phyloP scores from a whole-genome alignment of 1,139 yeast genomes.

The Scheffersomyces quercinus region DNA sequence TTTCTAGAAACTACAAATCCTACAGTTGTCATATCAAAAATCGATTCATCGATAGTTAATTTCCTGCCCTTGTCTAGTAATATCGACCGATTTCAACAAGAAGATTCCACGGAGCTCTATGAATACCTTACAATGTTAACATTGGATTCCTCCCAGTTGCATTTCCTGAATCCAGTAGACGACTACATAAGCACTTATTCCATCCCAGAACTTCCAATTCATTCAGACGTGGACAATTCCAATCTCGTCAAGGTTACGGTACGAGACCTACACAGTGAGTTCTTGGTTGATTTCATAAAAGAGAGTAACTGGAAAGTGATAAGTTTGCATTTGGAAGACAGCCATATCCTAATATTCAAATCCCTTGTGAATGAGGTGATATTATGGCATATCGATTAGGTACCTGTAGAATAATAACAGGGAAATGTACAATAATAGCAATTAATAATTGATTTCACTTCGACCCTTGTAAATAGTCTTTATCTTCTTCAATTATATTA shows the following conservation, averaged over 20 bases:
- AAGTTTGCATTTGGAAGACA: not conserved
- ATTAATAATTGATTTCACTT: too few species aligned
- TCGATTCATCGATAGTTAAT: not conserved
- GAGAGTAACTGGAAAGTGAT: not conserved
- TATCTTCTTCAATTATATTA: too few species aligned
- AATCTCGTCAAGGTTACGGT: not conserved
- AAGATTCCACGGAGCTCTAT: slow-evolving; percentile 11
- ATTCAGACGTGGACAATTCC: slow-evolving; percentile 3
- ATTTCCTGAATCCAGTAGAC: slow-evolving; percentile 9
- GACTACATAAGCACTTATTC: slow-evolving; percentile 15
- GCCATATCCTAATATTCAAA: not conserved
- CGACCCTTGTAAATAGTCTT: too few species aligned
- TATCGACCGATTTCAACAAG: not conserved
- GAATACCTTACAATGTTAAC: slow-evolving; percentile 21
- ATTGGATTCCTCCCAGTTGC: slow-evolving; percentile 16
- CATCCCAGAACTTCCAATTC: slow-evolving; percentile 7
- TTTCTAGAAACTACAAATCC: not conserved
- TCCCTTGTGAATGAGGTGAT: too few species aligned
- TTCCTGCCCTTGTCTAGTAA: not conserved
- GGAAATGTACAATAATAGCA: too few species aligned
- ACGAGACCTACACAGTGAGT: not conserved
- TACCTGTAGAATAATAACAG: too few species aligned
- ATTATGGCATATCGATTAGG: too few species aligned
- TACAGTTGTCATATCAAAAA: not conserved
- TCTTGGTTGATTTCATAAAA: not conserved